These are phyloP conservation scores for Parmelia sp. DNA, from an alignment of 495 filamentous ascomycete genomes.

Conservation along the genomic window DNA sequence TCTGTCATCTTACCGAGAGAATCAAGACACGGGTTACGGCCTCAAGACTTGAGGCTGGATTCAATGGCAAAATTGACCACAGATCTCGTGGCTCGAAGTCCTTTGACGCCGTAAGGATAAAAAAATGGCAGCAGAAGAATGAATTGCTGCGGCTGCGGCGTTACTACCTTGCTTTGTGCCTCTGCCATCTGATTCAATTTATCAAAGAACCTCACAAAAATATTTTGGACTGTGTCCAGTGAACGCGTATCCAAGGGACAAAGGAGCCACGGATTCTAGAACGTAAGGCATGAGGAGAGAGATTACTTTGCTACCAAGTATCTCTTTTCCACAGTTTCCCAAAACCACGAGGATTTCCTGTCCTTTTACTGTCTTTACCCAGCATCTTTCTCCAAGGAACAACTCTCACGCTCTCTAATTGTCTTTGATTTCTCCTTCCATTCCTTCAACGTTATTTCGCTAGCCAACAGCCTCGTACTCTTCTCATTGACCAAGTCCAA, in stretches of 20 bases:
- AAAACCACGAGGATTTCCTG: background rate
- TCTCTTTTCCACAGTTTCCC: background rate
- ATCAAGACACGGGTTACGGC: background rate
- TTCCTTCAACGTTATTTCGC: slow-evolving; percentile 7
- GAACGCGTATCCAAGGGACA: background rate
- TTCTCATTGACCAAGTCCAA: background rate
- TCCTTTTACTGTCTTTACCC: slow-evolving; percentile 1
- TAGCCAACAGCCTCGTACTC: background rate
- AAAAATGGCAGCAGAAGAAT: background rate
- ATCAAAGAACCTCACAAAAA: slow-evolving; percentile 7
- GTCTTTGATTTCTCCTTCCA: slow-evolving; percentile 2
- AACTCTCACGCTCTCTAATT: background rate
- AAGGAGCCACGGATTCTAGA: background rate
- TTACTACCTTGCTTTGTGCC: background rate
- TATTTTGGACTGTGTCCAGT: background rate
- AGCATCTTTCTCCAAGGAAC: too few species aligned
- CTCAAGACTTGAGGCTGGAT: background rate
- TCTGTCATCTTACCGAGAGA: background rate
- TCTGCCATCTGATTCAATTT: slow-evolving; percentile 2
- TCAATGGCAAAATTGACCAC: background rate
- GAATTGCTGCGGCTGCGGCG: slow-evolving; percentile 4
- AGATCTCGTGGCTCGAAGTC: background rate
- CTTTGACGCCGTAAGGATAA: background rate
- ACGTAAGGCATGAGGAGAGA: background rate
- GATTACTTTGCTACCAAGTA: background rate